Conservation (phyloP, 805 yeast genomes). For the Wickerhamiella occidentalis region DNA sequence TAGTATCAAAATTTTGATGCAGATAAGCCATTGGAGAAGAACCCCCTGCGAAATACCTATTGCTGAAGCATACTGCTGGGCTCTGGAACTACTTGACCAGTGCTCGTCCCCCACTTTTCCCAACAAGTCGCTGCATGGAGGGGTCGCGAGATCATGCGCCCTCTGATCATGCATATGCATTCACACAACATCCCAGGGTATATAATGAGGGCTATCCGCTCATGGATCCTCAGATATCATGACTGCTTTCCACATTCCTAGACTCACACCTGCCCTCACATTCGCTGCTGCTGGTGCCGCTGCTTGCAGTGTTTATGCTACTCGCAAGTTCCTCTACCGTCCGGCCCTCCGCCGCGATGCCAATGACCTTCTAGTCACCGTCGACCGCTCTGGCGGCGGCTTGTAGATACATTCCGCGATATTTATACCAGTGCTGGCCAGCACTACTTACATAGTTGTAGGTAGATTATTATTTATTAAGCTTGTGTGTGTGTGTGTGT, state of each 20-base stretch:
- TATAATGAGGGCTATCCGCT: conserved; percentile 1
- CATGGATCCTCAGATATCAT: not conserved
- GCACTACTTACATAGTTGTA: not conserved
- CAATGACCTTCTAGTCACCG: conserved; percentile 27
- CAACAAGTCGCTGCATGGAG: not conserved
- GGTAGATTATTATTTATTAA: not conserved
- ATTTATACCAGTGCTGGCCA: not conserved
- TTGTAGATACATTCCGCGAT: conserved; percentile 16
- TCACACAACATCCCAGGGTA: not conserved
- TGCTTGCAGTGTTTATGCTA: conserved; percentile 20
- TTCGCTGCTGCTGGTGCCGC: conserved; percentile 18
- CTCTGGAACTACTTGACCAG: not conserved
- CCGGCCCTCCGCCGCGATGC: conserved; percentile 24
- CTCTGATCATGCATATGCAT: conserved; percentile 9
- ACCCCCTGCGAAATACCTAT: not conserved
- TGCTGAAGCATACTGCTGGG: not conserved
- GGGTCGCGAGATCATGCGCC: not conserved
- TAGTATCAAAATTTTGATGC: not conserved
- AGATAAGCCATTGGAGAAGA: not conserved
- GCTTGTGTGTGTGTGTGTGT: no score
- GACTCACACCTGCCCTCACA: conserved; percentile 16
- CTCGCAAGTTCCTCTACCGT: conserved; percentile 25
- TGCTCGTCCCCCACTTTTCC: not conserved
- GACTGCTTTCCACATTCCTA: conserved; percentile 6
- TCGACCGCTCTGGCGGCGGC: conserved; percentile 31